Evolutionary conservation across 345 rosid genomes (phyloP), one percentile per base, ranked within the genome.

Genomic region (Populus euphratica): DNA sequence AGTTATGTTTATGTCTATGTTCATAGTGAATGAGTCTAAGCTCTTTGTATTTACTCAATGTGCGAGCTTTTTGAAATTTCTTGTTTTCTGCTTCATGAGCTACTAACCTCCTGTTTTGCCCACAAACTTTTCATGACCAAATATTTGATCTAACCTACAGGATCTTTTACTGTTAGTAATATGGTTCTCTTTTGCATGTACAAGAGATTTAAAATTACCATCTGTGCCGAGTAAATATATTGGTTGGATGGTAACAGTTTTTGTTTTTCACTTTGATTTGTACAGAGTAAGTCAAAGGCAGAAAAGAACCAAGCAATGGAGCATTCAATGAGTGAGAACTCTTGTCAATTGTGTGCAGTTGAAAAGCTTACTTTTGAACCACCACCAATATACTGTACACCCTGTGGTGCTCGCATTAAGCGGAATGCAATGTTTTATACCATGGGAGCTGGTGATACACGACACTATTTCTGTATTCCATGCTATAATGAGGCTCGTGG

Each of bases 321-420:
- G 90, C 93, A 89, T 75, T 68, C 88, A n/a, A 94, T 96, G 97
- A 96, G 91, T 87, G 99, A 94, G 85, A 96, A 96, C 83, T 94
- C 97, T 71, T 96, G 99, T 86, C 98, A 94, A 84, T 82, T 96
- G 79, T 96, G 99, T 88, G 99, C 98, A 44, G 98, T 96, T 80
- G 99, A 96, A 87, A 91, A 87, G 87, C 99, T 96, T 81, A 87
- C 97, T 77, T 96, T 96, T 83, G 99, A 96, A 84, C 99, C 99
- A 38, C 98, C 97, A 68, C 99, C 99, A 63, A 88, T 92, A 73
- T 96, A 96, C 78, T 96, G 99, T 86, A 81, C 97, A 3, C 93
- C 91, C 38, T 96, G 99, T 81, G 99, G 99, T 81, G 94, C 89
- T 76, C 97, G 99, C 63, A 94, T 96, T 78, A 96, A 96, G 89